Percentiles rank a stretch among this genome's conserved stretches.
phyloP scores from a whole-genome alignment of 208 protist genomes.

The Acanthamoeba lenticulata region DNA sequence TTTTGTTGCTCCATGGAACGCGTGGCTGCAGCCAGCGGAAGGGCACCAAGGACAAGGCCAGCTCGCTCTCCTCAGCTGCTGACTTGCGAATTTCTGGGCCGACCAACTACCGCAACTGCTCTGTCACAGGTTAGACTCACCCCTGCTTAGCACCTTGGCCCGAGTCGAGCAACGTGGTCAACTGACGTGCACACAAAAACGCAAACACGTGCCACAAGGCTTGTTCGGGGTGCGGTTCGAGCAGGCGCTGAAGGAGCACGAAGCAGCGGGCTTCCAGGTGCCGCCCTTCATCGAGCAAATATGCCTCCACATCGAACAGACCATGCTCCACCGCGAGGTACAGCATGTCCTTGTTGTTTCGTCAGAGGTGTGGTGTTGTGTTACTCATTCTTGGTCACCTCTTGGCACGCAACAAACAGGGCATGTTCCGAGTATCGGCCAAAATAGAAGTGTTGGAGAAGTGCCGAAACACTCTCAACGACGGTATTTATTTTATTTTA shows the following conservation, averaged over 20 bases:
- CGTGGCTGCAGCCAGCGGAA: background rate
- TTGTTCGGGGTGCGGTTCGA: constrained; percentile 9
- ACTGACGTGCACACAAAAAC: too few relatives aligned
- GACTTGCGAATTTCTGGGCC: background rate
- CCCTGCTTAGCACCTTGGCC: background rate
- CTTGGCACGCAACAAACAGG: too few relatives aligned
- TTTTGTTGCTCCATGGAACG: background rate
- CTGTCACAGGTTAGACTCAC: background rate
- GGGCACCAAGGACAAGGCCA: background rate
- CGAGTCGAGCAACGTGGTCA: background rate
- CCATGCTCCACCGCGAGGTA: background rate
- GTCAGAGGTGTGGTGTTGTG: background rate
- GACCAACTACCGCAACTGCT: constrained; percentile 24
- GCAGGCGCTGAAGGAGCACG: background rate
- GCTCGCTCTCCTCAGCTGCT: background rate
- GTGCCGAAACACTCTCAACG: constrained; percentile 5
- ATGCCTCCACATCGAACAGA: constrained; percentile 60
- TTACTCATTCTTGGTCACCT: too few relatives aligned
- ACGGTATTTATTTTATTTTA: background rate
- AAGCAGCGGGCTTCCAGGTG: background rate
- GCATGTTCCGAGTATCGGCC: constrained; percentile 4
- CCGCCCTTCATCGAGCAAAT: constrained; percentile 57
- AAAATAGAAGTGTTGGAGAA: background rate
- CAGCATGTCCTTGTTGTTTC: background rate
- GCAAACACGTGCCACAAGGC: background rate